Evolutionary conservation across 1,284 basidiomycete species (phyloP).

Genomic region (Cystobasidium sp.): DNA sequence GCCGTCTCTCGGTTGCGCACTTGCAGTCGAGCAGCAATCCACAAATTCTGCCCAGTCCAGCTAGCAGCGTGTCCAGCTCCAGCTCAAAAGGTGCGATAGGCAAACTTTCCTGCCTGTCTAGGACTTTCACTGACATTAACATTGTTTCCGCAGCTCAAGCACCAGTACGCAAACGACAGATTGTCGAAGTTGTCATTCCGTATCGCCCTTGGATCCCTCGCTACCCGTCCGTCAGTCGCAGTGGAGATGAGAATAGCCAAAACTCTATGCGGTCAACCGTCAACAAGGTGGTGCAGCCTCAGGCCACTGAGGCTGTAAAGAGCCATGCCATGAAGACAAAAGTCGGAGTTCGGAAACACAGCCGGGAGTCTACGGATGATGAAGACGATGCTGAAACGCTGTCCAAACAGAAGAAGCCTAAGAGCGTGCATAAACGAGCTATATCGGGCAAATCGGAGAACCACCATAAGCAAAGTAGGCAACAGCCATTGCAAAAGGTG

Average conservation of each 20-base stretch:
- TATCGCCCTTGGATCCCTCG: slow-evolving; percentile 29
- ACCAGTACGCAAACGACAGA: neutral
- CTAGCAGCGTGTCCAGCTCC: slow-evolving; percentile 2
- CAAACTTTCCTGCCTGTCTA: neutral
- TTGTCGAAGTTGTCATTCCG: slow-evolving; percentile 39
- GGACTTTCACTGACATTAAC: neutral
- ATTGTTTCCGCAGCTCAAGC: neutral
- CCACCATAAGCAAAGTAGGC: too few species aligned
- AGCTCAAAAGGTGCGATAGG: neutral
- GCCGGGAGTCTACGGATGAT: too few species aligned
- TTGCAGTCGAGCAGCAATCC: neutral
- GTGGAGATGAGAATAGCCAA: slow-evolving; percentile 3
- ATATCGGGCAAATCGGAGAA: too few species aligned
- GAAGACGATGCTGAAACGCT: too few species aligned
- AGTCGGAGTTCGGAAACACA: too few species aligned
- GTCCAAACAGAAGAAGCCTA: too few species aligned
- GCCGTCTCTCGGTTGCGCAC: too few species aligned
- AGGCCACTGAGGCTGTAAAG: neutral
- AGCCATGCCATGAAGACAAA: too few species aligned
- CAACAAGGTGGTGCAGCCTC: neutral
- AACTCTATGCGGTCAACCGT: neutral
- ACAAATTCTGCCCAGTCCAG: neutral
- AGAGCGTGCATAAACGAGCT: too few species aligned
- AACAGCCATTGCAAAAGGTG: too few species aligned
- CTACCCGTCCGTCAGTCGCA: slow-evolving; percentile 2